Conservation (phyloP, 805 yeast species). For the Ogataea philodendri region DNA sequence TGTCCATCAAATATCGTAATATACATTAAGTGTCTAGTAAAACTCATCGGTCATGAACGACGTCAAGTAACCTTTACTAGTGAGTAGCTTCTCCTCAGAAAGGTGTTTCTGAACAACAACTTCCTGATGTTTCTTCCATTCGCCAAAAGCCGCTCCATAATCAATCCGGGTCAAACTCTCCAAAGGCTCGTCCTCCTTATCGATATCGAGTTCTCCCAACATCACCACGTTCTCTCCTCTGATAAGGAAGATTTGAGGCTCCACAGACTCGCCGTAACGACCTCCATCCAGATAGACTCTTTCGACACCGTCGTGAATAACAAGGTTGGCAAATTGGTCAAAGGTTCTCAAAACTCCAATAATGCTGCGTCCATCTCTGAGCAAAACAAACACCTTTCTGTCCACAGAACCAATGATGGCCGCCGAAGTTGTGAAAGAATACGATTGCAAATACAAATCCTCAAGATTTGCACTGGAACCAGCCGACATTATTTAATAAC, state of each 20-base stretch:
- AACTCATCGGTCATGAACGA: constrained; percentile 22
- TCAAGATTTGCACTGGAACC: constrained; percentile 27
- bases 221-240: constrained; percentile 96
- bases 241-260: constrained; percentile 75
- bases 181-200: constrained; percentile 72
- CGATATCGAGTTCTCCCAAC: constrained; percentile 91
- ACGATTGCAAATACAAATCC: constrained; percentile 71
- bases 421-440: constrained; percentile 84
- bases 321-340: constrained; percentile 92
- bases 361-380: constrained; percentile 86
- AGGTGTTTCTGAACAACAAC: constrained; percentile 17
- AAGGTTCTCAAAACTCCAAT: constrained; percentile 91
- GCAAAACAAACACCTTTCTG: constrained; percentile 71
- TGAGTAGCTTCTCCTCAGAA: constrained; percentile 19
- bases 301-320: constrained; percentile 87
- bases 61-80: constrained; percentile 22
- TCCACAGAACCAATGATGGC: constrained; percentile 87
- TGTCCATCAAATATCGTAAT: constrained; percentile 5
- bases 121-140: constrained; percentile 21
- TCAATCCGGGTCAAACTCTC: constrained; percentile 52
- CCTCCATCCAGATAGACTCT: constrained; percentile 63
- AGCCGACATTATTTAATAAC: constrained; percentile 14
- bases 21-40: constrained; percentile 14
- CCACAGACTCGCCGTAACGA: constrained; percentile 59
- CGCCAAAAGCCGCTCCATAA: constrained; percentile 58